Percentiles rank a stretch among this genome's conserved stretches.
phyloP scores from a whole-genome alignment of 1,139 yeast species.

The Yamadazyma conglobata region DNA sequence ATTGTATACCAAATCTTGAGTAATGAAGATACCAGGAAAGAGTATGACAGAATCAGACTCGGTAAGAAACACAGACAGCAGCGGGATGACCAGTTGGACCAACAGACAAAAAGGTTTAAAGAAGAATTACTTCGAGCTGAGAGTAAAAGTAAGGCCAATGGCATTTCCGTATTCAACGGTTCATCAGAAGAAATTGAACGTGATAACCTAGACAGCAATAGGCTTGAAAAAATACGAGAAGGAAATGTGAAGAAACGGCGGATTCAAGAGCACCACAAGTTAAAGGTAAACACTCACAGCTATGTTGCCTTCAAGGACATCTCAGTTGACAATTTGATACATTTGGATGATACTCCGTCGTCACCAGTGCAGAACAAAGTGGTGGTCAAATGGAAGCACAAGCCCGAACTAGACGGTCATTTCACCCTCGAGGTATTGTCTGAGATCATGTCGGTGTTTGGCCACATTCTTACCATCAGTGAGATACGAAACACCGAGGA shows the following conservation, averaged over 20 bases:
- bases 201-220: constrained; percentile 15
- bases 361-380: constrained; percentile 12
- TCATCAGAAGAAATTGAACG: constrained; percentile 8
- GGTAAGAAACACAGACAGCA: constrained; percentile 14
- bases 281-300: not conserved
- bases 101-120: constrained; percentile 29
- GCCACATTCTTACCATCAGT: constrained; percentile 24
- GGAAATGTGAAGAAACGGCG: constrained; percentile 30
- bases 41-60: constrained; percentile 34
- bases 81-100: constrained; percentile 19
- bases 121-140: constrained; percentile 34
- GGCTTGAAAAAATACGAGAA: constrained; percentile 26
- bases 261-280: constrained; percentile 16
- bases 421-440: constrained; percentile 30
- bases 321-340: constrained; percentile 6
- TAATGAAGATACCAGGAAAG: constrained; percentile 22
- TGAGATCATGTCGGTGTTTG: constrained; percentile 47
- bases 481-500: constrained; percentile 14
- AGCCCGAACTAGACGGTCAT: constrained; percentile 29
- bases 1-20: constrained; percentile 40
- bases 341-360: constrained; percentile 4
- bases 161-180: constrained; percentile 7
- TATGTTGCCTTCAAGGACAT: constrained; percentile 24
- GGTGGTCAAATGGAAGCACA: constrained; percentile 44
- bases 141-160: constrained; percentile 10